Percentiles rank a stretch among this genome's conserved stretches.
phyloP scores from a whole-genome alignment of 148 eudicot species.

The Vaccinium corymbosum region DNA sequence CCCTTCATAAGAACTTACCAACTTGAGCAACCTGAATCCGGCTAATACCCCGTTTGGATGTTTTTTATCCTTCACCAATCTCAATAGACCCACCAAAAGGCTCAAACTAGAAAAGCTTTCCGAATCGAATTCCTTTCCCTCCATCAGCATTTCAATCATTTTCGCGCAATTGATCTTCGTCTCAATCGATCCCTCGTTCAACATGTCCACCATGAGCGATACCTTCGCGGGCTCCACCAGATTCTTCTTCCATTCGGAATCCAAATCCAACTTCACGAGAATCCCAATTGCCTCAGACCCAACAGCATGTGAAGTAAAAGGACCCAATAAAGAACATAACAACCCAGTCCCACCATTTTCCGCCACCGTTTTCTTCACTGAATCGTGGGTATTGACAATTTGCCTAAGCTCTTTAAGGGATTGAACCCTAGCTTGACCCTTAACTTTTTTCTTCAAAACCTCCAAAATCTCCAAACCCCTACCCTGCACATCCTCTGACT shows the following conservation, averaged over 20 bases:
- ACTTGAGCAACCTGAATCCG: conserved; percentile 56
- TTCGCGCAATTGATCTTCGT: conserved; percentile 70
- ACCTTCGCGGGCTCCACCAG: conserved; percentile 67
- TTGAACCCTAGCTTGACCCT: conserved; percentile 68
- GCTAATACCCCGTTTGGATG: conserved; percentile 57
- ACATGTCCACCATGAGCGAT: conserved; percentile 74
- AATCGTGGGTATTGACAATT: conserved; percentile 44
- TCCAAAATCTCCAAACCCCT: conserved; percentile 70
- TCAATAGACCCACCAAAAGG: conserved; percentile 74
- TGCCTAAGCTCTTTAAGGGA: conserved; percentile 59
- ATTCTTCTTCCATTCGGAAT: conserved; percentile 42
- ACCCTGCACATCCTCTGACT: conserved; percentile 84
- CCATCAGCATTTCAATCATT: conserved; percentile 57
- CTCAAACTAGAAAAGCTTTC: conserved; percentile 70
- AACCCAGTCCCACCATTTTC: conserved; percentile 58
- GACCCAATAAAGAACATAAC: conserved; percentile 62
- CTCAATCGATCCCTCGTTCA: conserved; percentile 88
- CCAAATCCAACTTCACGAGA: conserved; percentile 55
- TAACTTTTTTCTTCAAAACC: conserved; percentile 66
- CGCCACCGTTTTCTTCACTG: conserved; percentile 62
- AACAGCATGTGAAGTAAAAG: conserved; percentile 74
- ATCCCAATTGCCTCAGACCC: conserved; percentile 75
- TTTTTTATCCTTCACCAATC: conserved; percentile 63
- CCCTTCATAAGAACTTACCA: conserved; percentile 49
- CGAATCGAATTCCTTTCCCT: conserved; percentile 38